A percentile compares a stretch with the other conserved stretches of the same genome.
phyloP scores from a whole-genome alignment of 768 basidiomycete genomes.

The button mushroom (Agaricus bisporus) region DNA sequence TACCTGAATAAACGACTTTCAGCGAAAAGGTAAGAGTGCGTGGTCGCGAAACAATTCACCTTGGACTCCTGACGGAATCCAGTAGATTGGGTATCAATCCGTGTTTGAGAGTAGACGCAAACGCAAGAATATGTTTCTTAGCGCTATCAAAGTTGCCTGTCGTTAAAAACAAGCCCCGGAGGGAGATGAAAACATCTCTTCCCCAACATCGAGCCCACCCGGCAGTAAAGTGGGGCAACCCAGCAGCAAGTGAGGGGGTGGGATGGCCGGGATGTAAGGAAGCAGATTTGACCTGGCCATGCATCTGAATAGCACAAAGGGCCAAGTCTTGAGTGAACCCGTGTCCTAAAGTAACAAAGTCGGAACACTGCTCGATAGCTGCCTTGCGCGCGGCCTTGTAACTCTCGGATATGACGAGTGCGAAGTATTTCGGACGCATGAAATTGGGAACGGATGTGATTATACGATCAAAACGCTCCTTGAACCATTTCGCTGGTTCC shows the following conservation, averaged over 20 bases:
- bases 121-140: slow-evolving; percentile 85
- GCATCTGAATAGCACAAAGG: slow-evolving; percentile 81
- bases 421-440: slow-evolving; percentile 95
- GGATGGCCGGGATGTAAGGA: slow-evolving; percentile 70
- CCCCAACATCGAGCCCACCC: slow-evolving; percentile 99
- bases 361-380: slow-evolving; percentile 83
- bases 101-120: slow-evolving; percentile 90
- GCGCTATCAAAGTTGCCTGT: slow-evolving; percentile 88
- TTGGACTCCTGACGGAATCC: slow-evolving; percentile 80
- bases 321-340: slow-evolving; percentile 89
- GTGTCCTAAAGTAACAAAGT: slow-evolving; percentile 81
- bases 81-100: slow-evolving; percentile 94
- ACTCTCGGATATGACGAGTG: slow-evolving; percentile 82
- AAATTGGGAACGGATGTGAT: slow-evolving; percentile 72
- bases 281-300: slow-evolving; percentile 85
- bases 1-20: slow-evolving; percentile 43
- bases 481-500: slow-evolving; percentile 77
- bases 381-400: slow-evolving; percentile 86
- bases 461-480: slow-evolving; percentile 81
- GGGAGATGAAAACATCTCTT: slow-evolving; percentile 88
- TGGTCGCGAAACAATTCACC: slow-evolving; percentile 37
- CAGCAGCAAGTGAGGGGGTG: slow-evolving; percentile 86
- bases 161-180: slow-evolving; percentile 88
- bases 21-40: background rate
- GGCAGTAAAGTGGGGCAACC: slow-evolving; percentile 88